Evolutionary conservation across 495 filamentous ascomycete species (phyloP), one percentile per base, ranked within the genome.

Genomic region (Podospora bellae-mahoneyi): DNA sequence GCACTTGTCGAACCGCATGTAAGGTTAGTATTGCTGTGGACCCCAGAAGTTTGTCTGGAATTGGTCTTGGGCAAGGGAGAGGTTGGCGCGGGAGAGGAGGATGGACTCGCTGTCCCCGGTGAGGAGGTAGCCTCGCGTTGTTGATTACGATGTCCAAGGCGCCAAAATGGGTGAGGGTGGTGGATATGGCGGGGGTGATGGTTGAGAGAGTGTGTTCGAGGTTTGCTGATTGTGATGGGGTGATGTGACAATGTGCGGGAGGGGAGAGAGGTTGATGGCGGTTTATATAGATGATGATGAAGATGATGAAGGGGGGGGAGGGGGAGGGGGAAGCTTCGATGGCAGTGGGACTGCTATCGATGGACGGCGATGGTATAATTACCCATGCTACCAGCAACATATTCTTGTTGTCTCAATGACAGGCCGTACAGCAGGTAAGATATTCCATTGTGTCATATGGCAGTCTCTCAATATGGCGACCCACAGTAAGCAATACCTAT

Each of bases 41-140:
- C 78, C 85, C 74, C 80, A 88, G 78, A 87, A 89, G 68, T 84
- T 79, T 28, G 83, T 83, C 30, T 87, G 85, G 63, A 87, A 71
- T 65, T 84, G 69, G 4, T 66, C 70, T 19, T 79, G 81, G 9
- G 54, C 5, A 5, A 23, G 54, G 54, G 54, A 7, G 54, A 78
- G 72, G 64, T 83, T 77, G 16, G 76, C 72, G 10, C 83, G 79
- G 0, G 75, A 73, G 26, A 57, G 5, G 54, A 83, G 73, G 16
- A 23, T 23, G 23, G 73, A 73, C 69, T 86, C 84, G 23, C 81
- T 80, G 62, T 81, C 81, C 4, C 84, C 84, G 9, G 72, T 65
- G 13, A 84, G 77, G 2, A 75, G 75, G 67, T 86, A 85, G 6
- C 85, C 85, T 5, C 23, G 85, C 85, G 65, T 86, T 87, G 76